A percentile compares a stretch with the other conserved stretches of the same genome.
Evolutionary conservation across 345 rosid species (phyloP).

Genomic region (Corchorus capsularis): DNA sequence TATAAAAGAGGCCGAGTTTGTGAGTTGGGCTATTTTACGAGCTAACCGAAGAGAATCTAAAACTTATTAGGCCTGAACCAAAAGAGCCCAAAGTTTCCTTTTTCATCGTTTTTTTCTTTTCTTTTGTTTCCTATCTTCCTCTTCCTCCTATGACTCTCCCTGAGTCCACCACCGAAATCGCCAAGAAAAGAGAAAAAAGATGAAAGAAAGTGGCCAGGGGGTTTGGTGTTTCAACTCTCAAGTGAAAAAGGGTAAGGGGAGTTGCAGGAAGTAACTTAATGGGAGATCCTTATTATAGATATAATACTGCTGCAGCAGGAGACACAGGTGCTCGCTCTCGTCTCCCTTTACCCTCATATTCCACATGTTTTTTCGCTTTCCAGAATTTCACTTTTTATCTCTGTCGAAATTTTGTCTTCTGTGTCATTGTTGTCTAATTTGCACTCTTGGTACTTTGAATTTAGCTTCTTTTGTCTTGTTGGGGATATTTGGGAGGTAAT

Average conservation of each 20-base stretch:
- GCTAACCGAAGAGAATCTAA: background rate
- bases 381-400: background rate
- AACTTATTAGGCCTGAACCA: background rate
- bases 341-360: background rate
- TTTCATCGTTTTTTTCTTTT: no score
- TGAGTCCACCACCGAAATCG: background rate
- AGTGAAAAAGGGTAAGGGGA: background rate
- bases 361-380: background rate
- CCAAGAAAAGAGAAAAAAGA: background rate
- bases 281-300: conserved; percentile 43
- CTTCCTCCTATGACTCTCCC: no score
- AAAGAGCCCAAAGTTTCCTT: background rate
- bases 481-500: background rate
- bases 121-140: background rate
- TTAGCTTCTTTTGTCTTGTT: background rate
- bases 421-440: background rate
- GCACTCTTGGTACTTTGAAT: background rate
- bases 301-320: conserved; percentile 32
- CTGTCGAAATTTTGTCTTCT: background rate
- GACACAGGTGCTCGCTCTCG: conserved; percentile 27
- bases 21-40: background rate
- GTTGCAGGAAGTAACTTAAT: conserved; percentile 9
- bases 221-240: background rate
- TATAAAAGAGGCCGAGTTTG: background rate
- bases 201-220: background rate